These are phyloP conservation scores for Catunica adiposa DNA, from an alignment of 2,329 filamentous ascomycete species.

Conservation along the genomic window DNA sequence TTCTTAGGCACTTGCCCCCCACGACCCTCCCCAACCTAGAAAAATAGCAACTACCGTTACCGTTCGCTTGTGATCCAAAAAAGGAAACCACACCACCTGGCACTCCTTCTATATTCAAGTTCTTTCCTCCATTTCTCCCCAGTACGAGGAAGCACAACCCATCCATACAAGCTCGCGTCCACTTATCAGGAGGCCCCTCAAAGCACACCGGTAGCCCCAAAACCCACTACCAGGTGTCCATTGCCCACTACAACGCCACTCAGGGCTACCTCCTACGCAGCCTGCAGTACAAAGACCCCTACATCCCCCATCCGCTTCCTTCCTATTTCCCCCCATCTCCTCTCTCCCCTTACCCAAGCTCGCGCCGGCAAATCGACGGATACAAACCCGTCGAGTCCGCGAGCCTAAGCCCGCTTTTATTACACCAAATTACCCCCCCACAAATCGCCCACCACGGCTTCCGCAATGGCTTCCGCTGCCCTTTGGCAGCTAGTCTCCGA, in stretches of 20 bases:
- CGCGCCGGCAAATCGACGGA: not conserved
- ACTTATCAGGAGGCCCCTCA: no score
- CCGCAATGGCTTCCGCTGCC: conserved; percentile 14
- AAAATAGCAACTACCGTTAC: not conserved
- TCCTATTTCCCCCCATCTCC: not conserved
- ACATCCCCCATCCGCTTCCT: not conserved
- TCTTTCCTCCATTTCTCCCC: no score
- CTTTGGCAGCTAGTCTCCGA: conserved; percentile 13
- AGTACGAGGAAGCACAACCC: no score
- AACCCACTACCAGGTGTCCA: no score
- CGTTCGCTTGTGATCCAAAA: not conserved
- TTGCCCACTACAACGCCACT: no score
- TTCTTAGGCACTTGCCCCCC: not conserved
- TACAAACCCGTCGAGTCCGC: not conserved
- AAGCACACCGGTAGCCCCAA: no score
- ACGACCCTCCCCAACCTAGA: not conserved
- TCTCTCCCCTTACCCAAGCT: not conserved
- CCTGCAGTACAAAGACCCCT: not conserved
- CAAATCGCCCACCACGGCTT: conserved; percentile 11
- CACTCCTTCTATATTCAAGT: no score
- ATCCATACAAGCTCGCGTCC: no score
- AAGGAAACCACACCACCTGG: no score
- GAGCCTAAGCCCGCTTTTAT: not conserved
- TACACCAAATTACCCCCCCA: not conserved
- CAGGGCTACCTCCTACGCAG: not conserved